These are phyloP conservation scores for Tubosaeta brunneosetosa DNA, from an alignment of 768 basidiomycete genomes.

Conservation along the genomic window DNA sequence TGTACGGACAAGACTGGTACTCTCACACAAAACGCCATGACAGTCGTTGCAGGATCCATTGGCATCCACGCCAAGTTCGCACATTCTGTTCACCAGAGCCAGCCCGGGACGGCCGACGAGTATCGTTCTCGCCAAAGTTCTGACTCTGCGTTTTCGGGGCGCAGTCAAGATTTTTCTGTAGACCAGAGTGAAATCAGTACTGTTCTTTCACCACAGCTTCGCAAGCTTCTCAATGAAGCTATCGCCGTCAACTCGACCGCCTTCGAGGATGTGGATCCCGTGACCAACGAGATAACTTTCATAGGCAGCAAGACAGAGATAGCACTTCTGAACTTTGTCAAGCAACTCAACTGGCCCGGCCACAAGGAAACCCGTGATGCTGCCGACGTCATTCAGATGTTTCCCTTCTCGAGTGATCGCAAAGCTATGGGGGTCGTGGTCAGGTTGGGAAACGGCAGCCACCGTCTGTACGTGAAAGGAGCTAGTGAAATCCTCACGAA, in stretches of 20 bases:
- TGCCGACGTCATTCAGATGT: slow-evolving; percentile 70
- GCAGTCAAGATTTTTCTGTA: slow-evolving; percentile 76
- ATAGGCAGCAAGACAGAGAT: slow-evolving; percentile 96
- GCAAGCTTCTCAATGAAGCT: slow-evolving; percentile 71
- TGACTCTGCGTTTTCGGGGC: slow-evolving; percentile 33
- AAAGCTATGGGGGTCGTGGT: slow-evolving; percentile 95
- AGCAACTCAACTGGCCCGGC: slow-evolving; percentile 71
- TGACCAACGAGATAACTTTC: slow-evolving; percentile 57
- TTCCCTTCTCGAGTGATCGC: slow-evolving; percentile 90
- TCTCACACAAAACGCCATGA: slow-evolving; percentile 93
- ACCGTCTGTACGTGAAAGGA: slow-evolving; percentile 83
- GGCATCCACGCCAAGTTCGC: slow-evolving; percentile 96
- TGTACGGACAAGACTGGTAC: slow-evolving; percentile 98
- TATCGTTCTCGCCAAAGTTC: slow-evolving; percentile 30
- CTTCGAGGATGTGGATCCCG: slow-evolving; percentile 74
- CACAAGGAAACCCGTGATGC: slow-evolving; percentile 64
- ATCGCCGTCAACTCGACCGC: slow-evolving; percentile 94
- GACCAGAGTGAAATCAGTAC: slow-evolving; percentile 69
- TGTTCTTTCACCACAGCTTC: slow-evolving; percentile 56
- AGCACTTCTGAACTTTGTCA: slow-evolving; percentile 80
- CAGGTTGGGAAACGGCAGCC: slow-evolving; percentile 43
- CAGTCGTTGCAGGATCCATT: slow-evolving; percentile 91
- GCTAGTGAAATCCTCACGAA: slow-evolving; percentile 90
- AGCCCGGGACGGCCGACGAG: slow-evolving; percentile 55
- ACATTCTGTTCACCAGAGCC: slow-evolving; percentile 66